Percentiles rank a stretch among this genome's conserved stretches.
These are phyloP conservation scores for Coemansia sp. DNA, from an alignment of 192 early-diverging fungal species.

Conservation along the genomic window DNA sequence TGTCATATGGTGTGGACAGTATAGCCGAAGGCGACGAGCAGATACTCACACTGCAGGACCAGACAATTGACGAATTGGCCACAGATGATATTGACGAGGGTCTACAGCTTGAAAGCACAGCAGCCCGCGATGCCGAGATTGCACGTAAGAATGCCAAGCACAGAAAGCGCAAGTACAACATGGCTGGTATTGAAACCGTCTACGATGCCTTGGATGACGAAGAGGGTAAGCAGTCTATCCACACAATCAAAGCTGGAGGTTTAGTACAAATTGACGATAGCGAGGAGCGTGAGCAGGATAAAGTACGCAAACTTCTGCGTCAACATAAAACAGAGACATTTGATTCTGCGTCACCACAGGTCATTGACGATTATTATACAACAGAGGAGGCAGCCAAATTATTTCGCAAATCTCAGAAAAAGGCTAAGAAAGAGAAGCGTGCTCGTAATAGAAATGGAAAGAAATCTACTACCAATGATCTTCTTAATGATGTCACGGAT, in stretches of 20 bases:
- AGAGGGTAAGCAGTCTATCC: neutral
- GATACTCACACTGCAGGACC: constrained; percentile 86
- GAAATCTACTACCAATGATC: constrained; percentile 17
- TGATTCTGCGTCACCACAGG: neutral
- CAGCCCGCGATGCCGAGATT: constrained; percentile 66
- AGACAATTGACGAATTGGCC: constrained; percentile 58
- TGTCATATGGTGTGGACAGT: constrained; percentile 58
- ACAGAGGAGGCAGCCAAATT: constrained; percentile 72
- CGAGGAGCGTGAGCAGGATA: neutral
- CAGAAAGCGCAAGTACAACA: constrained; percentile 59
- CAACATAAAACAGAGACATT: constrained; percentile 1
- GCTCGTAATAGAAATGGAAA: constrained; percentile 42
- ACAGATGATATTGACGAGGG: constrained; percentile 54
- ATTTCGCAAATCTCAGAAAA: constrained; percentile 75
- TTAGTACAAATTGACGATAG: neutral
- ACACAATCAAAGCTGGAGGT: neutral
- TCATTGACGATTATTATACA: constrained; percentile 84
- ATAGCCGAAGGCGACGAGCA: constrained; percentile 57
- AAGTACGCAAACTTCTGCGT: constrained; percentile 1
- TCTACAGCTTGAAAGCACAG: constrained; percentile 72
- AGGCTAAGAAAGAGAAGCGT: constrained; percentile 52
- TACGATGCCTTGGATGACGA: constrained; percentile 73
- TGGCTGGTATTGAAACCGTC: constrained; percentile 20
- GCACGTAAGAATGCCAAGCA: constrained; percentile 72
- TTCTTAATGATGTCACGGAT: constrained; percentile 6